Conservation (phyloP, 2,329 filamentous ascomycete species). For the Blumeriella jaapii region DNA sequence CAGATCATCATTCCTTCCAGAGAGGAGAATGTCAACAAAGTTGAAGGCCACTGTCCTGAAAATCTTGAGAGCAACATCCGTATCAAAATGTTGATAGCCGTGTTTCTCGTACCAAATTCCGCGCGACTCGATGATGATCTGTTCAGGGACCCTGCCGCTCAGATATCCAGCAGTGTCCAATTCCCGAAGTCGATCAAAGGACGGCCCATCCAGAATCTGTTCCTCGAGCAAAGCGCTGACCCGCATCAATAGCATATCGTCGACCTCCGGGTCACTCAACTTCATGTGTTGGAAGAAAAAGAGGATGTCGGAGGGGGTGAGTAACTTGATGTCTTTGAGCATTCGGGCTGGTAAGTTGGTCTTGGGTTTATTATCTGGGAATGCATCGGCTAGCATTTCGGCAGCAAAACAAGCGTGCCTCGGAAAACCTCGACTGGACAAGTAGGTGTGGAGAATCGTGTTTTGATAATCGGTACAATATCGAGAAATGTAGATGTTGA, state of each 20-base stretch:
- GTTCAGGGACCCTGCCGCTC: slow-evolving; percentile 4
- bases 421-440: slow-evolving; percentile 2
- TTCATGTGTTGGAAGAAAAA: slow-evolving; percentile 4
- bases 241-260: background rate
- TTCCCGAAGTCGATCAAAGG: slow-evolving; percentile 2
- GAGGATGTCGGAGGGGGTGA: slow-evolving; percentile 4
- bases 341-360: slow-evolving; percentile 1
- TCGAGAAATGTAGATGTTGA: slow-evolving; percentile 3
- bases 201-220: slow-evolving; percentile 5
- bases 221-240: slow-evolving; percentile 1
- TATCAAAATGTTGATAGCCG: slow-evolving; percentile 5
- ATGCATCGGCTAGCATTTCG: background rate
- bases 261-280: slow-evolving; percentile 1
- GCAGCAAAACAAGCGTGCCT: slow-evolving; percentile 3
- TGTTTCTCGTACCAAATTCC: slow-evolving; percentile 6
- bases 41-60: slow-evolving; percentile 1
- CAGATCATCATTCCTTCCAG: slow-evolving; percentile 3
- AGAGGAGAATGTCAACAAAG: slow-evolving; percentile 3
- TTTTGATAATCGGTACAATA: slow-evolving; percentile 2
- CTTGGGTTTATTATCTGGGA: background rate
- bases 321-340: slow-evolving; percentile 1
- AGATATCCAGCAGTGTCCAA: slow-evolving; percentile 5
- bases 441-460: slow-evolving; percentile 3
- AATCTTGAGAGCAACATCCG: slow-evolving; percentile 2
- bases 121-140: slow-evolving; percentile 4